Conservation (phyloP, 768 basidiomycete genomes). For the Panaeolus papilionaceus region DNA sequence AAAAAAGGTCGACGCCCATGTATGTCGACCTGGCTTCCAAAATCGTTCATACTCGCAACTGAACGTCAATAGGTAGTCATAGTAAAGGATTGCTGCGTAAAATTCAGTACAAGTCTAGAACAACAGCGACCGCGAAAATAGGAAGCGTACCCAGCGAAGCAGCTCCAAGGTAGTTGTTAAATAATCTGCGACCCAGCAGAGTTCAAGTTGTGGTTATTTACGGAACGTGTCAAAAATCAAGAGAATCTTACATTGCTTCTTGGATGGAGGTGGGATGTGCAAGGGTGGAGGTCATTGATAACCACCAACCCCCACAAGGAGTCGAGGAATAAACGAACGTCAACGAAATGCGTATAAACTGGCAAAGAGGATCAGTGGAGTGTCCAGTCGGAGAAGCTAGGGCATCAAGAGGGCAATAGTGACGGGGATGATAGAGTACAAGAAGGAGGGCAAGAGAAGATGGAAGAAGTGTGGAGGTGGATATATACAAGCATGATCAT, state of each 20-base stretch:
- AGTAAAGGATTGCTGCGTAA: constrained; percentile 45
- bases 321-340: not conserved
- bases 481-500: not conserved
- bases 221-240: not conserved
- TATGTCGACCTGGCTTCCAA: constrained; percentile 43
- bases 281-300: not conserved
- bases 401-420: not conserved
- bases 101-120: not conserved
- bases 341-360: not conserved
- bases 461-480: not conserved
- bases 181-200: constrained; percentile 11
- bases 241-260: not conserved
- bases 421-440: not conserved
- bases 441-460: not conserved
- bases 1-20: constrained; percentile 46
- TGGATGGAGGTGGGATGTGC: not conserved
- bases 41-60: constrained; percentile 47
- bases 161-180: constrained; percentile 18
- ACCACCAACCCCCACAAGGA: not conserved
- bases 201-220: not conserved
- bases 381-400: not conserved
- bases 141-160: constrained; percentile 17
- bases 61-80: constrained; percentile 58
- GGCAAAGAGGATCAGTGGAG: not conserved
- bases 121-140: not conserved